Base-by-base conservation (phyloP, 257 asterid genomes). In the Solanum rostratum region DNA sequence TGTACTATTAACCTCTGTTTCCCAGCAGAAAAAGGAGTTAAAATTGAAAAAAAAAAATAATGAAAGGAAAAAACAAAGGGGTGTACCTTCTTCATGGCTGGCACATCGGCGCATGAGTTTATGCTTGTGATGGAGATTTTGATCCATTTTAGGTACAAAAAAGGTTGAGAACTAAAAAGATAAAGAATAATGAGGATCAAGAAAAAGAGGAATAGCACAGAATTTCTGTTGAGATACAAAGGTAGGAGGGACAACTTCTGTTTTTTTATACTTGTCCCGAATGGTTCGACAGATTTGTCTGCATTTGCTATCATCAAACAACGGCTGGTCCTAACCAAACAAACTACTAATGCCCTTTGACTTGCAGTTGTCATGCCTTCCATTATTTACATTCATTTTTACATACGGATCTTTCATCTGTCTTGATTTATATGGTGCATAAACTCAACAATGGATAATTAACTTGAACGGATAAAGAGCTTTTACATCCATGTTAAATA, bases 1-100 rank as follows among this genome's bases (percentile, higher is more conserved):
- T 45, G 78, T 76, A 80, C 90, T 91, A 84, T 91, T 90, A 43
- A 59, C 91, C 86, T 88, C 97, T 91, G 86, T 83, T 70, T 74
- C 80, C 68, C 78, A 81, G 8, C 22, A 43, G 8, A 13, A 11
- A 5, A 57, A n/a, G 2, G 60, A 8, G 4, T 45, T 15, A 24
- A 24, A 15, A 29, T 27, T 16, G 10, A 27, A 45, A 43, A 13
- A 41, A 0, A 2, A 1, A 12, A 20, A n/a, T n/a, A 43, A 10
- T 3, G 71, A 85, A 18, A 39, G 14, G 14, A 10, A 62, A 20
- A 68, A 9, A 20, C 6, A 13, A 20, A 39, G 41, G 39, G 62
- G 8, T 46, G 45, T 78, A 78, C 82, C 82, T 78, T 78, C 46
- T 78, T 78, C 82, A 78, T 50, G 63, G 46, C 45, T 78, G 82